Evolutionary conservation across 2,329 filamentous ascomycete genomes (phyloP).

Genomic region (Exophiala sp.): DNA sequence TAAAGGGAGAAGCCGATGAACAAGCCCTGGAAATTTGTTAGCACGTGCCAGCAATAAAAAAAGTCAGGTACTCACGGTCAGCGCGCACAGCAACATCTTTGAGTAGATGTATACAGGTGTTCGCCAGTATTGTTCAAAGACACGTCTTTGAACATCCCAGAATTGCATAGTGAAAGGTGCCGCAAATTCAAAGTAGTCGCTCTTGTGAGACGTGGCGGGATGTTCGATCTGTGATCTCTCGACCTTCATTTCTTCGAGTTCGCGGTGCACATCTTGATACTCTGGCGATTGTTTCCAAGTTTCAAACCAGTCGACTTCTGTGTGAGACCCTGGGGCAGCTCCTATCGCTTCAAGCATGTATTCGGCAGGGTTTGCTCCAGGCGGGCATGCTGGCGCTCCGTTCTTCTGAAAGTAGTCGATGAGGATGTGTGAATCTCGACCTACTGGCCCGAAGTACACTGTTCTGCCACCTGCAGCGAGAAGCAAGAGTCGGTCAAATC

Average conservation of each 20-base stretch:
- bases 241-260: slow-evolving; percentile 58
- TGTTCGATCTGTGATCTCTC: slow-evolving; percentile 64
- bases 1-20: slow-evolving; percentile 30
- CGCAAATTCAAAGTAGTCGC: slow-evolving; percentile 67
- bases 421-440: slow-evolving; percentile 55
- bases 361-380: slow-evolving; percentile 68
- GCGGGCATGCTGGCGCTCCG: slow-evolving; percentile 56
- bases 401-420: slow-evolving; percentile 63
- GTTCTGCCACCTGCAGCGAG: slow-evolving; percentile 62
- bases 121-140: slow-evolving; percentile 90
- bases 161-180: slow-evolving; percentile 68
- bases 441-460: slow-evolving; percentile 67
- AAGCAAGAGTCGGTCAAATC: slow-evolving; percentile 65
- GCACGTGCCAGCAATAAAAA: neutral
- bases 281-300: slow-evolving; percentile 60
- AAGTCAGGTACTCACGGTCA: slow-evolving; percentile 9
- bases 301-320: slow-evolving; percentile 61
- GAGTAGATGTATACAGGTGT: slow-evolving; percentile 80
- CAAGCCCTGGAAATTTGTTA: slow-evolving; percentile 33
- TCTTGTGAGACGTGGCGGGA: slow-evolving; percentile 39
- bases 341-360: slow-evolving; percentile 63
- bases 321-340: slow-evolving; percentile 63
- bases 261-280: slow-evolving; percentile 51
- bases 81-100: slow-evolving; percentile 69
- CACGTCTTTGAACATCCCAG: slow-evolving; percentile 63